Conservation (phyloP, 1,284 basidiomycete genomes). For the Cryptococcus sp. region DNA sequence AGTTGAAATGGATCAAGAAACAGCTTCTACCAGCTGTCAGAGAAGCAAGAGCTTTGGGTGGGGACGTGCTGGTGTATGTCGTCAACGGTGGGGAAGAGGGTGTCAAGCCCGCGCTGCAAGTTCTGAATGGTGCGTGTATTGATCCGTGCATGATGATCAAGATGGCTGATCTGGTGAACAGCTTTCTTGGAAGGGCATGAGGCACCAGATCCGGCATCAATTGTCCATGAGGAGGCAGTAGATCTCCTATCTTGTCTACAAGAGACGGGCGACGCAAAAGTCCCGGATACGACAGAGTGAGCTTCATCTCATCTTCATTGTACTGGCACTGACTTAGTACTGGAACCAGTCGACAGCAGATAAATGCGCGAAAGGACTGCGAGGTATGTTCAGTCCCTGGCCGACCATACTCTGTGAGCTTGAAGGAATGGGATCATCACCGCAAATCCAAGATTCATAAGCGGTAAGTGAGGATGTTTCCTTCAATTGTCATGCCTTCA, state of each 20-base stretch:
- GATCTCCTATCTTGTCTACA: conserved; percentile 58
- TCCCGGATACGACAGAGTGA: conserved; percentile 53
- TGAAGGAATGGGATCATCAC: conserved; percentile 67
- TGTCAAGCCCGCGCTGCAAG: conserved; percentile 58
- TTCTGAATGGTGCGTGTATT: conserved; percentile 58
- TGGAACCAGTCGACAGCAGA: conserved; percentile 58
- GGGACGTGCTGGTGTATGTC: conserved; percentile 49
- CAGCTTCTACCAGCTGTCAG: conserved; percentile 78
- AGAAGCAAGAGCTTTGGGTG: conserved; percentile 55
- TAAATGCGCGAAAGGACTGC: conserved; percentile 68
- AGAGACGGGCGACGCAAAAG: conserved; percentile 53
- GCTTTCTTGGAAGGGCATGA: conserved; percentile 62
- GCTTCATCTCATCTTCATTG: conserved; percentile 4
- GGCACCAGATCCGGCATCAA: conserved; percentile 62
- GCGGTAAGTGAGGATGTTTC: conserved; percentile 23
- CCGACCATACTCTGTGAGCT: conserved; percentile 73
- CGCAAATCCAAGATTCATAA: conserved; percentile 63
- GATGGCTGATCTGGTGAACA: conserved; percentile 35
- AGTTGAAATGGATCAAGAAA: conserved; percentile 89
- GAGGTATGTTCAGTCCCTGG: conserved; percentile 66
- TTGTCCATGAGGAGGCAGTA: conserved; percentile 61
- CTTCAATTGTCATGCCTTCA: too few relatives aligned
- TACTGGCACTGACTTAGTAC: too few relatives aligned
- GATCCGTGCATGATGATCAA: not conserved
- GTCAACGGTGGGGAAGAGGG: conserved; percentile 64